Base-by-base conservation (phyloP, 2,329 filamentous ascomycete genomes). In the Clarireedia paspali region DNA sequence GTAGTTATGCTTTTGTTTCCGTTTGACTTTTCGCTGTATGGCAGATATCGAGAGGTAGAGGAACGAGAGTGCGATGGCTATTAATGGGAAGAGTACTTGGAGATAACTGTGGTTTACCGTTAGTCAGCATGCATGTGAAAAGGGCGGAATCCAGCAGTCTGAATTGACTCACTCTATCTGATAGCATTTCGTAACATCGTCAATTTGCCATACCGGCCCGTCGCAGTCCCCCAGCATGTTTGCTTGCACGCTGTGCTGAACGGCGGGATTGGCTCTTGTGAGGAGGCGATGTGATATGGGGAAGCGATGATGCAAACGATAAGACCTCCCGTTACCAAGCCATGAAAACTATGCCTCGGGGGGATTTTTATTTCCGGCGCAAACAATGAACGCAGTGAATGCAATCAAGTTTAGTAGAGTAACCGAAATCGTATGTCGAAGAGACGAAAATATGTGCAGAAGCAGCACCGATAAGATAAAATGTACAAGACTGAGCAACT, bases 21-120 rank as follows among this genome's bases (percentile, higher is more conserved):
- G 74, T 63, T 74, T 73, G 60, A 78, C 70, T 59, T 76, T 74
- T 56, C 78, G 79, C 58, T 76, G 74, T 61, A 83, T 70, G 63
- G 79, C 74, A 67, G 85, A 82, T 63, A 79, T 68, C 57, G 79
- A 63, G 56, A 96, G 79, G 63, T 84, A 77, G 52, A 88, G 69
- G 62, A 91, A 70, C 6, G 94, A 97, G 26, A 87, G 64, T 60
- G 73, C 79, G 70, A 91, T 82, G 57, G 87, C 77, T 59, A 85
- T 73, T 59, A 94, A 75, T 54, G 94, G 94, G 54, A 97, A 78
- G 47, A 95, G 76, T 59, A 89, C 83, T 71, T 89, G 85, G 53
- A 95, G 80, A 70, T 88, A 91, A 71, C 89, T 92, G 69, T 58
- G 61, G 14, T 57, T 53, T 44, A 57, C 66, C 38, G 68, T 63